Evolutionary conservation across 805 yeast genomes (phyloP), one percentile per base, ranked within the genome.

Genomic region (Isabelozyma gotoi): DNA sequence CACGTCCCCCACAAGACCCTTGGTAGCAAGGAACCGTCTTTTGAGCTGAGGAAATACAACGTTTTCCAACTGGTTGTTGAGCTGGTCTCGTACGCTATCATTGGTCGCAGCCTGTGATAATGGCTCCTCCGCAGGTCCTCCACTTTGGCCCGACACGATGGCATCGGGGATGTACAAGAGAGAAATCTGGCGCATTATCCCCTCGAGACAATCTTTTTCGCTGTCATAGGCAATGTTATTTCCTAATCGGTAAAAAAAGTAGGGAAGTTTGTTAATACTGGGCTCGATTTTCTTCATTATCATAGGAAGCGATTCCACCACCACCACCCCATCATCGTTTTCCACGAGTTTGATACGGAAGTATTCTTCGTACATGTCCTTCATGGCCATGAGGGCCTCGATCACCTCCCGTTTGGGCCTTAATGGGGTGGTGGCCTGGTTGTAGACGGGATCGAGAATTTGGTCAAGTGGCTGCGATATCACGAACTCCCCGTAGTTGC

Each of bases 321-420:
- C 50, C 1, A 69, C 67, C n/a, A 61, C 63, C 0, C 52, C 57
- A 2, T 55, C 40, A 6, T 62, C 65, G 4, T 58, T 57, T 11
- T 60, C 71, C 2, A 58, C 53, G 2, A 85, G 50, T 1, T 52
- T 63, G 5, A 89, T 71, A 5, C 76, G 71, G 59, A 91, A 94
- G 53, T 94, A 94, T 52, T 91, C 97, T 4, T 65, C 55, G 33
- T 86, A 70, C 98, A 94, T 92, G 3, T 82, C 89, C 15, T 66
- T 67, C 91, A 87, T 85, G 0, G 60, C 46, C 7, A 60, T 50
- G 1, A 72, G 51, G 1, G 27, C 49, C 3, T 43, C 45, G 5
- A 48, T 52, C 1, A 60, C 54, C 15, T 36, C 42, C 2, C 45
- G 58, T 33, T 32, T 55, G 16, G 50, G 53, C 19, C 8, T 41